Evolutionary conservation across 192 early-diverging fungal species (phyloP).

Genomic region (Tieghemiomyces parasiticus): DNA sequence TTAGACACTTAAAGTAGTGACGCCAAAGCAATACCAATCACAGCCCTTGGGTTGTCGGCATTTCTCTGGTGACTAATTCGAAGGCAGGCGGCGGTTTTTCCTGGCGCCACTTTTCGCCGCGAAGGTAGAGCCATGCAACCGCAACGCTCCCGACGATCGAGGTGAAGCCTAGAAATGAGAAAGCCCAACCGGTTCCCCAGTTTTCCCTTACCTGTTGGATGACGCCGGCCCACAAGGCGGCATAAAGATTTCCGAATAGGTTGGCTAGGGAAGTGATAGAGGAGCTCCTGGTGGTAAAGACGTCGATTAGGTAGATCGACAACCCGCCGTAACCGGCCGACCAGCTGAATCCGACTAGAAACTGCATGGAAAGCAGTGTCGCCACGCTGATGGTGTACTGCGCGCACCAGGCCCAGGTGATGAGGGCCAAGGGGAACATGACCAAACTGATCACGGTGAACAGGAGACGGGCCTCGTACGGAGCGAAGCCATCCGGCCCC

Average conservation of each 20-base stretch:
- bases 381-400: too few species aligned
- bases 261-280: constrained; percentile 29
- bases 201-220: not conserved
- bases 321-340: constrained; percentile 23
- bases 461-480: too few species aligned
- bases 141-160: not conserved
- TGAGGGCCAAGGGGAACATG: too few species aligned
- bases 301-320: constrained; percentile 26
- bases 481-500: too few species aligned
- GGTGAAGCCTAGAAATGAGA: not conserved
- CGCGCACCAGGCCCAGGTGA: too few species aligned
- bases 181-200: constrained; percentile 6
- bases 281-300: constrained; percentile 24
- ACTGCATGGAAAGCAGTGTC: constrained; percentile 20
- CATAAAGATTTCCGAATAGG: constrained; percentile 24
- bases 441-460: too few species aligned
- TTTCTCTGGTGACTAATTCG: too few species aligned
- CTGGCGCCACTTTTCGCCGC: not conserved
- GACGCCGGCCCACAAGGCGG: not conserved
- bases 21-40: too few species aligned
- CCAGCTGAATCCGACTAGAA: constrained; percentile 25
- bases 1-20: too few species aligned
- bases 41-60: too few species aligned
- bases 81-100: not conserved
- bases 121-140: not conserved